phyloP scores from a whole-genome alignment of 2,329 filamentous ascomycete genomes.

The Chrysoporthe austroafricana region DNA sequence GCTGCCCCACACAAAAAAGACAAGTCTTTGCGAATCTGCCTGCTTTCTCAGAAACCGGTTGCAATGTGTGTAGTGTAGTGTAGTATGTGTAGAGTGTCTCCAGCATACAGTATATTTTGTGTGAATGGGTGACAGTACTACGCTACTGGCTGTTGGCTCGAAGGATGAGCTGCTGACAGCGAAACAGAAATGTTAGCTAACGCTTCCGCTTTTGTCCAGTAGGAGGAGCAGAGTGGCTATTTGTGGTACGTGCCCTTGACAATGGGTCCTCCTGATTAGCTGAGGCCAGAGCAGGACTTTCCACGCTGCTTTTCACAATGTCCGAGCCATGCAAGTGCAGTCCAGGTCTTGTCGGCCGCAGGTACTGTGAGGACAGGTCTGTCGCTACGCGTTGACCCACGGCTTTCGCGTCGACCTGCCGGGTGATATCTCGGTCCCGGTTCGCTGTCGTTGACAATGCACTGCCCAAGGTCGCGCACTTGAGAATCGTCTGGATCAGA shows the following conservation, averaged over 20 bases:
- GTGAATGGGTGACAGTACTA: constrained; percentile 14
- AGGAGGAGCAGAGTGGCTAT: constrained; percentile 50
- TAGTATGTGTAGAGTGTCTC: constrained; percentile 7
- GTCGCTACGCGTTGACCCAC: constrained; percentile 40
- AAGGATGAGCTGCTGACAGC: constrained; percentile 30
- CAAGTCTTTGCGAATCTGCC: constrained; percentile 9
- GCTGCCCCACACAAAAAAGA: constrained; percentile 16
- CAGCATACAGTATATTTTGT: constrained; percentile 8
- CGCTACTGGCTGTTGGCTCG: constrained; percentile 30
- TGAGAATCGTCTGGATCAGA: constrained; percentile 95
- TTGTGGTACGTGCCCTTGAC: constrained; percentile 50
- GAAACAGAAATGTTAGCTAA: constrained; percentile 30
- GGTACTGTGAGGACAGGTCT: constrained; percentile 38
- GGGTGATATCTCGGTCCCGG: constrained; percentile 61
- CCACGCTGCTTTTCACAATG: constrained; percentile 40
- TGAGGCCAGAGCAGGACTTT: constrained; percentile 66
- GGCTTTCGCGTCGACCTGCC: constrained; percentile 53
- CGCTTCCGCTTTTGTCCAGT: constrained; percentile 30
- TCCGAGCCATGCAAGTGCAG: constrained; percentile 54
- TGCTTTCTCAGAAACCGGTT: constrained; percentile 1
- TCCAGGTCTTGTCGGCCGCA: constrained; percentile 54
- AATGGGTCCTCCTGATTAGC: constrained; percentile 63
- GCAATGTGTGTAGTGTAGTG: constrained; percentile 12
- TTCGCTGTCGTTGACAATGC: constrained; percentile 74
- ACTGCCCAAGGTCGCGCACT: constrained; percentile 90